Evolutionary conservation across 2,329 filamentous ascomycete species (phyloP).

Genomic region (Fusarium sp.): DNA sequence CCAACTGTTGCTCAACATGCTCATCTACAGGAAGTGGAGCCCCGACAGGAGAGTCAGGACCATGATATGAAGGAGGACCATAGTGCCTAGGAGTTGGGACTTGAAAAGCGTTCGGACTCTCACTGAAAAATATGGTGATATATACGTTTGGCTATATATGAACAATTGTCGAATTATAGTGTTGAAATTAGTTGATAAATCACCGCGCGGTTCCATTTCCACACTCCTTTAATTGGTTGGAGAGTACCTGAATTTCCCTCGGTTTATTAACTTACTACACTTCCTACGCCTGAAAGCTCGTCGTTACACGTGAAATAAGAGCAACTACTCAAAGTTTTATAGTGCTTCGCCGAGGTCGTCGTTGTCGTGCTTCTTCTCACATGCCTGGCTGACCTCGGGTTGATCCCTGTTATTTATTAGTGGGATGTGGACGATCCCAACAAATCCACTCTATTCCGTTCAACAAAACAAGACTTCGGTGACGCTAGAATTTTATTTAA

Average conservation of each 20-base stretch:
- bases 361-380: background rate
- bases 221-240: too few relatives aligned
- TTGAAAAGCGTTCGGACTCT: too few relatives aligned
- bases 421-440: constrained; percentile 4
- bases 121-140: too few relatives aligned
- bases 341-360: background rate
- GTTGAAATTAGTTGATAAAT: background rate
- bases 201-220: too few relatives aligned
- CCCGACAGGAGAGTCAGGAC: background rate
- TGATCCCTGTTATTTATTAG: background rate
- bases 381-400: background rate
- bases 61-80: background rate
- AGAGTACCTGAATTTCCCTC: too few relatives aligned
- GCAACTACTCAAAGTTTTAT: too few relatives aligned
- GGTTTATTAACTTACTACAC: too few relatives aligned
- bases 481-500: background rate
- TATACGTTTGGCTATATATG: too few relatives aligned
- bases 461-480: constrained; percentile 9
- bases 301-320: too few relatives aligned
- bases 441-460: constrained; percentile 7
- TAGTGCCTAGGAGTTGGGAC: background rate
- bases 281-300: too few relatives aligned
- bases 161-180: background rate
- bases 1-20: background rate
- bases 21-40: constrained; percentile 9